Evolutionary conservation across 495 filamentous ascomycete species (phyloP), one percentile per base, ranked within the genome.

Genomic region (Pyrenula massariospora): DNA sequence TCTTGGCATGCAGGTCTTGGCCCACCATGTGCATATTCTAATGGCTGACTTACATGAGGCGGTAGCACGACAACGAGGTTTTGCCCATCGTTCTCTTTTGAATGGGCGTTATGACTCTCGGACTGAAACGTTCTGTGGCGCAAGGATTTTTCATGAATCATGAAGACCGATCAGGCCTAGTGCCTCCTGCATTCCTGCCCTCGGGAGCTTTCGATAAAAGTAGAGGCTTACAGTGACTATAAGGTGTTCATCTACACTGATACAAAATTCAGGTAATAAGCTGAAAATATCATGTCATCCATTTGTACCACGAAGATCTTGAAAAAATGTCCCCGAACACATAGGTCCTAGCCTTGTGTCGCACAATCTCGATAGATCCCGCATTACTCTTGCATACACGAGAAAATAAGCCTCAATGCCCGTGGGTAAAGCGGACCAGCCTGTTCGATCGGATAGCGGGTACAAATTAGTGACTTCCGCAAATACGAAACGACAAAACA

Each of bases 371-470:
- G 31, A 5, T 42, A 42, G 31, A 42, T 15, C 31, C 15, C 31
- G 31, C 31, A 42, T 42, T 42, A 15, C 50, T 24, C 50, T 19
- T 52, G 50, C 19, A 52, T 8, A 20, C 50, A 8, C 50, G n/a
- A 20, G 24, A 57, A 57, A 10, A 50, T 42, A 10, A 57, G 22
- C 12, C 55, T 25, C 22, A 57, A 47, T 3, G 20, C 48, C 12
- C 55, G 19, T 52, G 55, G 55, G 24, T 57, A 52, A 12, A 57
- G 36, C 22, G 55, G 55, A 24, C 55, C 55, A 52, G 55, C 55
- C 55, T 57, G 20, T 42, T 15, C 31, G 31, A 15, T 42, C 31
- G 31, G 31, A 15, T 42, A 42, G 31, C 31, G 31, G 31, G 54
- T 48, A 55, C 12, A 54, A 10, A 24, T 54, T 54, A 22, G 22